These are phyloP conservation scores for Cladobotryum mycophilum DNA, from an alignment of 2,329 filamentous ascomycete species.

Conservation along the genomic window DNA sequence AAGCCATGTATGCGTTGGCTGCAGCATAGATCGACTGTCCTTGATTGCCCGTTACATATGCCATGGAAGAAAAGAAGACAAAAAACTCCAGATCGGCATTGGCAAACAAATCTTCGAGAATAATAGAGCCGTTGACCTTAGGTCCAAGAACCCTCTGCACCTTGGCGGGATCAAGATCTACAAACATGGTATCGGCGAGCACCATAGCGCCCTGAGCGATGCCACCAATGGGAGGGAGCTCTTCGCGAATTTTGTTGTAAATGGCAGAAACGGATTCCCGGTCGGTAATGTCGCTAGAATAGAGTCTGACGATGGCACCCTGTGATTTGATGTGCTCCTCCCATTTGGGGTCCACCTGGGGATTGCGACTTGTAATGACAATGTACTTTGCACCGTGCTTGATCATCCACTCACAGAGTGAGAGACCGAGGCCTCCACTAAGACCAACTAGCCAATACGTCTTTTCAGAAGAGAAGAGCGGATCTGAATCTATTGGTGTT, in stretches of 20 bases:
- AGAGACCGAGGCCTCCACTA: conserved; percentile 29
- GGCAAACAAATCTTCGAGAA: conserved; percentile 27
- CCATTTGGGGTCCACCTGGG: conserved; percentile 25
- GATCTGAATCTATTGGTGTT: not conserved
- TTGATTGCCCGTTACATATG: conserved; percentile 22
- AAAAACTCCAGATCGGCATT: conserved; percentile 30
- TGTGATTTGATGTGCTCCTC: conserved; percentile 13
- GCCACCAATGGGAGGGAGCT: conserved; percentile 32
- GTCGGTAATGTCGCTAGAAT: conserved; percentile 11
- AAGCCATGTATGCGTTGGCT: conserved; percentile 37
- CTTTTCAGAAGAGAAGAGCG: conserved; percentile 19
- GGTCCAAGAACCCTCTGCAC: conserved; percentile 22
- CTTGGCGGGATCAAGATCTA: conserved; percentile 20
- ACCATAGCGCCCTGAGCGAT: conserved; percentile 41
- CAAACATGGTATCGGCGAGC: conserved; percentile 29
- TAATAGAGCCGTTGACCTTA: conserved; percentile 28
- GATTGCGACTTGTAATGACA: conserved; percentile 33
- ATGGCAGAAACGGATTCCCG: conserved; percentile 3
- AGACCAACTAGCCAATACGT: conserved; percentile 30
- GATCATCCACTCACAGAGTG: conserved; percentile 35
- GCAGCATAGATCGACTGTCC: conserved; percentile 41
- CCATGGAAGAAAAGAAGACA: conserved; percentile 28
- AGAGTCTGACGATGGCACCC: conserved; percentile 5
- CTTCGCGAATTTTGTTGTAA: conserved; percentile 13
- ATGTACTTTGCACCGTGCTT: conserved; percentile 30